Conservation (phyloP, 768 basidiomycete genomes). For the Mycena sanguinolenta region DNA sequence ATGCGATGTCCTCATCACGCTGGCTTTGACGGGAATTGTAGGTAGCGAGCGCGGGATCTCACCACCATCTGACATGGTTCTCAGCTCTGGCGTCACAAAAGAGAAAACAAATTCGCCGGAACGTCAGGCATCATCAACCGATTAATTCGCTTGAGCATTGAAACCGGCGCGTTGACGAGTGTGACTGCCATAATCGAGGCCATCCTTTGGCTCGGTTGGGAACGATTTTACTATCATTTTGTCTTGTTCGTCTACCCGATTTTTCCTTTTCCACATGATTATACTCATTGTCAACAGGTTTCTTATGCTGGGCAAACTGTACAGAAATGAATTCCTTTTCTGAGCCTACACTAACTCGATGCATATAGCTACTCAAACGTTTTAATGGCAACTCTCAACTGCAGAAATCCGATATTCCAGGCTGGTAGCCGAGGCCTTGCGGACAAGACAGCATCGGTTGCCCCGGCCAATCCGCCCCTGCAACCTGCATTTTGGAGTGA, state of each 20-base stretch:
- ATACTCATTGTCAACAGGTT: not conserved
- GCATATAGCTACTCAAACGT: not conserved
- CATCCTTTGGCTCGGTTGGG: slow-evolving; percentile 16
- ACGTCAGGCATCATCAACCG: not conserved
- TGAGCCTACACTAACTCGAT: not conserved
- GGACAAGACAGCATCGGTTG: not conserved
- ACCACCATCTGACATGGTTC: not conserved
- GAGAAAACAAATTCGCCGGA: not conserved
- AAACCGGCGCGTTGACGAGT: slow-evolving; percentile 10
- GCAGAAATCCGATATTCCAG: slow-evolving; percentile 5
- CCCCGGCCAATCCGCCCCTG: not conserved
- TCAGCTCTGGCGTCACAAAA: slow-evolving; percentile 1
- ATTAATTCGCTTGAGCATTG: slow-evolving; percentile 11
- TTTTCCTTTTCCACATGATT: not conserved
- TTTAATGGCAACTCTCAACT: slow-evolving; percentile 16
- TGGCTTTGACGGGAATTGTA: not conserved
- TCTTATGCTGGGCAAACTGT: not conserved
- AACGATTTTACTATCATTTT: not conserved
- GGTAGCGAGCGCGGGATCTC: not conserved
- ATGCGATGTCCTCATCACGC: slow-evolving; percentile 1
- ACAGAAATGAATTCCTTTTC: not conserved
- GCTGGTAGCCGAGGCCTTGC: not conserved
- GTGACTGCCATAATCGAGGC: not conserved
- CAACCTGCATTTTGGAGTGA: slow-evolving; percentile 8
- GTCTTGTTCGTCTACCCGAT: not conserved